These are phyloP conservation scores for Phytophthora kernoviae DNA, from an alignment of 352 stramenopile genomes.

Conservation along the genomic window DNA sequence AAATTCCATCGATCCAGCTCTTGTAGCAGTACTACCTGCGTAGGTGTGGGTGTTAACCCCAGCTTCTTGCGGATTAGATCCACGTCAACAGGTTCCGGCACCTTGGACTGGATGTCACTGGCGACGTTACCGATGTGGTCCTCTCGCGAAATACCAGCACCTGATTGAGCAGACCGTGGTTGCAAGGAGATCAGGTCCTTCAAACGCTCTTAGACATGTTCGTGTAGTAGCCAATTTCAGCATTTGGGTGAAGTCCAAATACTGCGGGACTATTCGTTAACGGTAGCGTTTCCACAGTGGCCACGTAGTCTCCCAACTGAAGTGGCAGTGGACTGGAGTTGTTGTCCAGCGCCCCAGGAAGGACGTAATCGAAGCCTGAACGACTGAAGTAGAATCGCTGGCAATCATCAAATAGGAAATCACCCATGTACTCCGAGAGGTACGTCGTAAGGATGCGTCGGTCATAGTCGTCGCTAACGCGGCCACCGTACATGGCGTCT, in stretches of 20 bases:
- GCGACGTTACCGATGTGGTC: conserved; percentile 91
- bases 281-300: conserved; percentile 90
- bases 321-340: conserved; percentile 16
- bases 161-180: conserved; percentile 78
- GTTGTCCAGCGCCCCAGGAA: conserved; percentile 48
- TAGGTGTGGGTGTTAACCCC: conserved; percentile 77
- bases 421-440: conserved; percentile 96
- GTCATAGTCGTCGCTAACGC: conserved; percentile 97
- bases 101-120: conserved; percentile 91
- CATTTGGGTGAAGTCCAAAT: conserved; percentile 96
- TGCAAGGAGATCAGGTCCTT: conserved; percentile 93
- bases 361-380: conserved; percentile 93
- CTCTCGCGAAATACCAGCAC: conserved; percentile 89
- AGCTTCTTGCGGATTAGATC: conserved; percentile 87
- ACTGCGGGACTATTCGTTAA: conserved; percentile 94
- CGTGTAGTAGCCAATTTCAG: conserved; percentile 96
- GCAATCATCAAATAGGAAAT: conserved; percentile 96
- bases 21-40: conserved; percentile 93
- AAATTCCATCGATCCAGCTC: conserved; percentile 96
- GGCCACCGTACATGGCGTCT: conserved; percentile 97
- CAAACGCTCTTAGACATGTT: conserved; percentile 95
- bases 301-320: conserved; percentile 78
- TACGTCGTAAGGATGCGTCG: conserved; percentile 94
- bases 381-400: conserved; percentile 94
- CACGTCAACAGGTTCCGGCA: conserved; percentile 89